These are phyloP conservation scores for Podaxis rugospora DNA, from an alignment of 768 basidiomycete species.

Conservation along the genomic window DNA sequence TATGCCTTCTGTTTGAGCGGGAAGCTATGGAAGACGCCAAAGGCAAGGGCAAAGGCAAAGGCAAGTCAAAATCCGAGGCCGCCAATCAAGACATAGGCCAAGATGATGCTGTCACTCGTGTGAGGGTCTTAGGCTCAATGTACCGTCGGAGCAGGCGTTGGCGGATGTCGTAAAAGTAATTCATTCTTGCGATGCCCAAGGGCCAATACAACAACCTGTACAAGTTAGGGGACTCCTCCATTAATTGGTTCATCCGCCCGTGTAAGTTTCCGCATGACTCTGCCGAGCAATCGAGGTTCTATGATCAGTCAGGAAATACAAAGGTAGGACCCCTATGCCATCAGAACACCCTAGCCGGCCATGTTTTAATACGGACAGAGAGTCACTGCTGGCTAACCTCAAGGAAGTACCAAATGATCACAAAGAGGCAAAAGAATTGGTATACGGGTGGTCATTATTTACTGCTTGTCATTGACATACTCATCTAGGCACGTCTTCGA, in stretches of 20 bases:
- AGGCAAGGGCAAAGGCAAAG: not conserved
- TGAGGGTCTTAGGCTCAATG: not conserved
- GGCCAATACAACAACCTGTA: too few species aligned
- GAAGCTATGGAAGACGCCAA: too few species aligned
- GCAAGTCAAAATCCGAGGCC: not conserved
- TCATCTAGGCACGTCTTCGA: too few species aligned
- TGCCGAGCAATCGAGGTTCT: too few species aligned
- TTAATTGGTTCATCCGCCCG: too few species aligned
- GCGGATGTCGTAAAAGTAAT: not conserved
- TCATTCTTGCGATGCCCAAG: not conserved
- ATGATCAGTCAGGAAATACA: too few species aligned
- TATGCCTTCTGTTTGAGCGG: too few species aligned
- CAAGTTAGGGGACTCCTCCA: too few species aligned
- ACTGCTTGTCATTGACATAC: not conserved
- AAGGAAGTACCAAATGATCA: too few species aligned
- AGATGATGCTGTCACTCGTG: too few species aligned
- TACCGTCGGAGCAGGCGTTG: not conserved
- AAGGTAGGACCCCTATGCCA: not conserved
- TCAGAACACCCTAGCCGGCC: not conserved
- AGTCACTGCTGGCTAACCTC: too few species aligned
- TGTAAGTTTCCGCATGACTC: too few species aligned
- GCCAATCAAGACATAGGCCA: not conserved
- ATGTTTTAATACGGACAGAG: not conserved
- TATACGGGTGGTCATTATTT: not conserved
- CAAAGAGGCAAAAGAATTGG: not conserved